Evolutionary conservation across 2,329 filamentous ascomycete species (phyloP).

Genomic region (Colletotrichum agaves): DNA sequence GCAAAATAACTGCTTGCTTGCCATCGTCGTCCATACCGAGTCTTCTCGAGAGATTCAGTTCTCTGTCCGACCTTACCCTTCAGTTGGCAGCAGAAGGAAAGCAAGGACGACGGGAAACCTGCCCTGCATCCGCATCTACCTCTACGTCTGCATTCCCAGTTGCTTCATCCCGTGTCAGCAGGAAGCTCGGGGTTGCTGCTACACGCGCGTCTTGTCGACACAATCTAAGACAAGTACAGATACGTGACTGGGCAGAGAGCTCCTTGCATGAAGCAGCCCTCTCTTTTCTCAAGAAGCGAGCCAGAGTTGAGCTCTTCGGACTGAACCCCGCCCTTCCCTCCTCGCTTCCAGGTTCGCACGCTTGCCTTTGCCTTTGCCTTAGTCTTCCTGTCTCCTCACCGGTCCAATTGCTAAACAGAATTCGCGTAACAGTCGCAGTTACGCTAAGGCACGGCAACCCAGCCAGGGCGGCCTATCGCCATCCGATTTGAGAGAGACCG

Average conservation of each 20-base stretch:
- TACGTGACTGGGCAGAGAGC: neutral
- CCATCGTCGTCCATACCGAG: no score
- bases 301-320: neutral
- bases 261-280: conserved; percentile 10
- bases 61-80: no score
- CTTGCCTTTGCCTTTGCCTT: neutral
- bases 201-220: neutral
- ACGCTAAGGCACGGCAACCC: conserved; percentile 22
- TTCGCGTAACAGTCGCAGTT: conserved; percentile 19
- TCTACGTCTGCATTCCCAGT: no score
- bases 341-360: neutral
- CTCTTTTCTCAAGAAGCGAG: conserved; percentile 26
- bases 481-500: neutral
- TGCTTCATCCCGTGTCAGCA: neutral
- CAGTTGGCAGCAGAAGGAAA: no score
- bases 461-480: conserved; percentile 15
- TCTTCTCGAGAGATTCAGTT: no score
- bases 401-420: conserved; percentile 1
- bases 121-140: neutral
- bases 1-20: no score
- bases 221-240: conserved; percentile 6
- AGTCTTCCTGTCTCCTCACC: conserved; percentile 6
- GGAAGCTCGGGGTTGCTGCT: no score
- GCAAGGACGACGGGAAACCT: neutral
- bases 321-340: neutral